Base-by-base conservation (phyloP, 1,284 basidiomycete species). In the Ceratobasidium papillatum region DNA sequence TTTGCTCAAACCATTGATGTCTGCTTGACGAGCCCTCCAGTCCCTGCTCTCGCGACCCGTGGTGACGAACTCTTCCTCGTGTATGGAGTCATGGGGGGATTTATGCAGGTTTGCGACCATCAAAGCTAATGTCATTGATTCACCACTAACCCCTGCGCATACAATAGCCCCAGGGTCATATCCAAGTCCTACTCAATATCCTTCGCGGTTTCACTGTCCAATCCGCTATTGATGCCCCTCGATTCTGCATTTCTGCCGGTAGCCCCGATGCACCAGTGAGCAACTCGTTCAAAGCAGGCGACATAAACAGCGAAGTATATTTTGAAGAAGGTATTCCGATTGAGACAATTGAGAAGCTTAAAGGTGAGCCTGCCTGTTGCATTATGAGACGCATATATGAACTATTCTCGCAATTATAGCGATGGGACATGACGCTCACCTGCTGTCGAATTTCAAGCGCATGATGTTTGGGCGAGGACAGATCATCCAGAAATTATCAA, bases 21-120 rank as follows among this genome's bases (percentile, higher is more conserved):
- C 22, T 22, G 5, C 14, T 25, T 22, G 32, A n/a, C 22, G 17
- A 17, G 41, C 22, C 14, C 14, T 61, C 14, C 61, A 79, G 79
- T 97, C 77, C 96, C 97, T 5, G 94, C 94, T 0, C 88, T 98
- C 85, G 96, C 90, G 0, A 93, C 93, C 1, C 87, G 89, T 75
- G 90, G 89, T 4, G 88, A 91, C 75, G 95, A 98, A 58, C 85
- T 98, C 0, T 94, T 96, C 84, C 83, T 98, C 79, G 90, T 89
- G 74, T 97, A 92, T 78, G 95, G 96, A 63, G 95, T 97, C 19
- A 97, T 97, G 95, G 95, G 94, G 74, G 94, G 94, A 1, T 96
- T 91, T 83, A 98, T 97, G 94, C 96, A 98, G 83, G 90, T 88
- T 41, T 79, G 82, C 75, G 79, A 79, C 7, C 27, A 1, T 11